A percentile compares a stretch with the other conserved stretches of the same genome.
phyloP scores from a whole-genome alignment of 2,329 filamentous ascomycete genomes.

The Botryotinia globosa region DNA sequence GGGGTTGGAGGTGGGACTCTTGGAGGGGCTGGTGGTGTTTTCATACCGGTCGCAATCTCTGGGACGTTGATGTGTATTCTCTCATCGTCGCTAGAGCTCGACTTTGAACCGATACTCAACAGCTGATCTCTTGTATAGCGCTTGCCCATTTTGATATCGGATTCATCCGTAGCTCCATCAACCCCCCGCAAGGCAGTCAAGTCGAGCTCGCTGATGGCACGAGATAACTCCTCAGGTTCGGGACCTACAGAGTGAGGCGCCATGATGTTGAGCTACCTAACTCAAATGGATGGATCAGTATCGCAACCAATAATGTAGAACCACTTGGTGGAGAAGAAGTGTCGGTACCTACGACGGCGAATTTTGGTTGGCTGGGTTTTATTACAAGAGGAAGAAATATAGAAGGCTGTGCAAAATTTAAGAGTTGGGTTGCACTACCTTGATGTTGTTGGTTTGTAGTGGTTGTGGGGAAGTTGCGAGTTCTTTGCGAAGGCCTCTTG shows the following conservation, averaged over 20 bases:
- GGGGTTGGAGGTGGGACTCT: conserved; percentile 20
- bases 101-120: conserved; percentile 22
- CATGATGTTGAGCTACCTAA: conserved; percentile 11
- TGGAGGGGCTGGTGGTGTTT: conserved; percentile 21
- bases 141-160: not conserved
- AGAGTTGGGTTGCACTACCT: not conserved
- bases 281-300: not conserved
- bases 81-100: not conserved
- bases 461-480: not conserved
- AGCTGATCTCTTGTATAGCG: conserved; percentile 29
- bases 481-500: not conserved
- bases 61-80: conserved; percentile 6
- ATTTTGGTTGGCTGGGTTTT: not conserved
- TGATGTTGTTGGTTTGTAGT: not conserved
- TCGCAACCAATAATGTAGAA: conserved; percentile 1
- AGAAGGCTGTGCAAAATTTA: conserved; percentile 15
- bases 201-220: conserved; percentile 32
- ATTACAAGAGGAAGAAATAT: not conserved
- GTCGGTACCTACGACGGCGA: not conserved
- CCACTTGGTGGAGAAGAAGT: not conserved
- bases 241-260: conserved; percentile 19
- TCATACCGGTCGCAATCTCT: conserved; percentile 1
- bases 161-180: conserved; percentile 17
- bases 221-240: conserved; percentile 26
- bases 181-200: conserved; percentile 23